Evolutionary conservation across 2,329 filamentous ascomycete species (phyloP).

Genomic region (Fusarium pseudonygamai): DNA sequence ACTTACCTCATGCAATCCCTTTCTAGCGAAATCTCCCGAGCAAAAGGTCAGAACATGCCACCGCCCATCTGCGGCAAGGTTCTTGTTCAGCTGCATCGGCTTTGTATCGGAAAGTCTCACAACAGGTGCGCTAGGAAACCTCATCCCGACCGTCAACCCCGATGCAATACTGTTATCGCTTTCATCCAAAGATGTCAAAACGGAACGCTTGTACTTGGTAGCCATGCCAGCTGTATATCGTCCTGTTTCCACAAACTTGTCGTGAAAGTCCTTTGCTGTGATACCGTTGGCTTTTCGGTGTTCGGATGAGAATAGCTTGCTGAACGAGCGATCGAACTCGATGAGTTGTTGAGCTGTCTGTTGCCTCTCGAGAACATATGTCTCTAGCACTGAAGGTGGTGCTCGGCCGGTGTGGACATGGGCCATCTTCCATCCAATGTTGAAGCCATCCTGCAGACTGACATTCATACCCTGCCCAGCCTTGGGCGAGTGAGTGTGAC

Average conservation of each 20-base stretch:
- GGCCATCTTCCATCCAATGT: constrained; percentile 66
- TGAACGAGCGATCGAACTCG: constrained; percentile 53
- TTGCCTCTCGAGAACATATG: constrained; percentile 62
- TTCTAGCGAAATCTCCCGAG: not conserved
- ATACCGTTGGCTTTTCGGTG: constrained; percentile 16
- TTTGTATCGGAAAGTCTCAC: constrained; percentile 36
- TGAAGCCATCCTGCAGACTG: constrained; percentile 69
- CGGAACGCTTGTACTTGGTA: constrained; percentile 19
- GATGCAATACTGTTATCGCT: not conserved
- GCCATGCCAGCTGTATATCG: constrained; percentile 35
- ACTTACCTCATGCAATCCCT: not conserved
- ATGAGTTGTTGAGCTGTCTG: constrained; percentile 56
- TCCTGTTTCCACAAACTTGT: constrained; percentile 33
- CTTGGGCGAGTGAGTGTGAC: constrained; percentile 65
- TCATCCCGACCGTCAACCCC: constrained; percentile 16
- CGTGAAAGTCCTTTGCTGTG: constrained; percentile 12
- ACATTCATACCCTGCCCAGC: constrained; percentile 79
- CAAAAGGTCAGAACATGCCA: constrained; percentile 36
- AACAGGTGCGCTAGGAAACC: constrained; percentile 27
- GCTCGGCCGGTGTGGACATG: constrained; percentile 49
- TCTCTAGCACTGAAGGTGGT: constrained; percentile 47
- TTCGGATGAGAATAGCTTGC: constrained; percentile 32
- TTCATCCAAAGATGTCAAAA: not conserved
- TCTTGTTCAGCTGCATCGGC: constrained; percentile 22
- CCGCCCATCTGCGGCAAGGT: constrained; percentile 24